Base-by-base conservation (phyloP, 129 eudicot species). In the Mikania micrantha region DNA sequence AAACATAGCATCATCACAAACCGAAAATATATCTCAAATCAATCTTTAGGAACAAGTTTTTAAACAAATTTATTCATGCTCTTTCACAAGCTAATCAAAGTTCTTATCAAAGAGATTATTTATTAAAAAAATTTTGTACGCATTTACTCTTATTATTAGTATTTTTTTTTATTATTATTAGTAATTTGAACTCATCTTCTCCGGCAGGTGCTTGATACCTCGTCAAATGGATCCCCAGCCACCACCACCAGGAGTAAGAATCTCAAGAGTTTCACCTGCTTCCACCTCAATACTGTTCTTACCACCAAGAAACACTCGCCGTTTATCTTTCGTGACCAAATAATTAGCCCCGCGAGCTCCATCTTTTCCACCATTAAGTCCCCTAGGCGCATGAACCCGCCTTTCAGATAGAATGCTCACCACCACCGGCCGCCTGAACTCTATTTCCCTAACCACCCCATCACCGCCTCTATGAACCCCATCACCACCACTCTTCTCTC, bases 211-310 rank as follows among this genome's bases (percentile, higher is more conserved):
- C 60, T 20, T 10, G 31, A 39, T 7, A 62, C n/a, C 29, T 35
- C 66, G 34, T 83, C 80, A 83, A 64, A 72, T 15, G 19, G 84
- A 72, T 44, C 98, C 98, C 91, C 91, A 93, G 31, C 98, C 98
- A 48, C 98, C 98, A n/a, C 98, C 98, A n/a, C 98, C 98, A 19
- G 98, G 98, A 66, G 98, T 93, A 16, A 82, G 60, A 80, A 93
- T 93, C 87, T 79, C 89, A 66, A 93, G 91, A 54, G 83, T 77
- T 3, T 88, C 98, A 17, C 98, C 98, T 0, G 83, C 90, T 73
- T 93, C 87, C 70, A 88, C 95, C 84, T 82, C 73, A 0, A 88
- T 60, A 1, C 86, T 86, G 41, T 93, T 93, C 58, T 93, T 93
- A 20, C 98, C 98, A 11, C 98, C 98, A 49, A 93, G 87, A 74